Evolutionary conservation across 148 eudicot genomes (phyloP).

Genomic region (Camellia sinensis): DNA sequence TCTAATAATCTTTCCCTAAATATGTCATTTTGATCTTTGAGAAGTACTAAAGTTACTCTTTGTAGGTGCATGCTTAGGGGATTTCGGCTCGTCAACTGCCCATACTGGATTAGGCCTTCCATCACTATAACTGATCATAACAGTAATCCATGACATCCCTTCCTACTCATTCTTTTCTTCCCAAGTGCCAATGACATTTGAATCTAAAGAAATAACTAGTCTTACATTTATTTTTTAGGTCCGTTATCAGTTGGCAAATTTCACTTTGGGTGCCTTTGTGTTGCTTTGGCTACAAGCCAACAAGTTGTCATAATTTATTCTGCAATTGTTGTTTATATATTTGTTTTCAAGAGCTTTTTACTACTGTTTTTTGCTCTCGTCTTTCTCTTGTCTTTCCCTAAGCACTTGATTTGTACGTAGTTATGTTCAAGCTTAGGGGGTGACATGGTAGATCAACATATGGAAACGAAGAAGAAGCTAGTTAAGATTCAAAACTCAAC

Average conservation of each 20-base stretch:
- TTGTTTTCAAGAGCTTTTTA: neutral
- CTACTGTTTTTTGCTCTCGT: neutral
- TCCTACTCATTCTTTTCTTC: neutral
- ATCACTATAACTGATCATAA: slow-evolving; percentile 78
- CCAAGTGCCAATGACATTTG: neutral
- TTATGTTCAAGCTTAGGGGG: neutral
- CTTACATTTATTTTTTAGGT: neutral
- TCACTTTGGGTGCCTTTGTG: neutral
- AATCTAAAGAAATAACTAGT: neutral
- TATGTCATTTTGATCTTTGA: slow-evolving; percentile 10
- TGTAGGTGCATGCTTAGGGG: slow-evolving; percentile 97
- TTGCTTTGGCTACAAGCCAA: neutral
- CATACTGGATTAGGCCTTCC: slow-evolving; percentile 96
- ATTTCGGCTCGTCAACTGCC: slow-evolving; percentile 84
- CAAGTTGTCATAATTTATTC: neutral
- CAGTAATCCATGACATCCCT: slow-evolving; percentile 39
- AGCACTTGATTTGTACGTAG: neutral
- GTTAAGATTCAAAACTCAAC: neutral
- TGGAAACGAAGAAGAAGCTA: neutral
- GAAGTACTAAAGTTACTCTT: slow-evolving; percentile 27
- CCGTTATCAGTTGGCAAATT: neutral
- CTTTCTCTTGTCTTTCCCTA: neutral
- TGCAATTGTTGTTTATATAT: neutral
- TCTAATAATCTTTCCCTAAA: slow-evolving; percentile 21
- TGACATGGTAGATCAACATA: neutral